These are phyloP conservation scores for Argentina anserina DNA, from an alignment of 306 rosid genomes.

Conservation along the genomic window DNA sequence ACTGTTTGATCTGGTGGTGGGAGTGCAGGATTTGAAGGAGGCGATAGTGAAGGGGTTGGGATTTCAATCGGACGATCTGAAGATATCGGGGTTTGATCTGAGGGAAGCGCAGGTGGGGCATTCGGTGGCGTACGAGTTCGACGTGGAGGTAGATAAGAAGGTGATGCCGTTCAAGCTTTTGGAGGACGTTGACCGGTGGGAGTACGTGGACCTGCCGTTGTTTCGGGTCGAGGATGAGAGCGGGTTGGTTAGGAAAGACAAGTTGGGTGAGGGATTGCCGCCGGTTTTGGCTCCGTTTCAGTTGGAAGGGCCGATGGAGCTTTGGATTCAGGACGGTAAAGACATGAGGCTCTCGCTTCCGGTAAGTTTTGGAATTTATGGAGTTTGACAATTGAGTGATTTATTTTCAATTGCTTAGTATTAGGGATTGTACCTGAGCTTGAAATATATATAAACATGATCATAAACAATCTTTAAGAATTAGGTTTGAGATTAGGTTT, in stretches of 20 bases:
- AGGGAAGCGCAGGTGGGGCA: conserved; percentile 78
- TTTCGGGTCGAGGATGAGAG: conserved; percentile 53
- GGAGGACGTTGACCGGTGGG: conserved; percentile 79
- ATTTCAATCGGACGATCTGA: conserved; percentile 53
- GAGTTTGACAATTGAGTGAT: neutral
- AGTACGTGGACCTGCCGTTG: conserved; percentile 79
- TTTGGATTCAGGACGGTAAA: conserved; percentile 89
- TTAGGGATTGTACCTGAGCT: too few species aligned
- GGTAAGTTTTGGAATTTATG: conserved; percentile 37
- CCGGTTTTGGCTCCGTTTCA: conserved; percentile 91
- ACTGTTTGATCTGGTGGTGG: neutral
- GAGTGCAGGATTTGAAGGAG: conserved; percentile 75
- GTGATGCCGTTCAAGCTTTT: conserved; percentile 77
- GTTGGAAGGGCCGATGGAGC: conserved; percentile 97
- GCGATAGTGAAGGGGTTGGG: conserved; percentile 74
- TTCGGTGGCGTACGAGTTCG: conserved; percentile 82
- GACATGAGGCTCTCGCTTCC: conserved; percentile 82
- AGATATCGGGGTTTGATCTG: conserved; percentile 69
- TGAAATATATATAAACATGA: too few species aligned
- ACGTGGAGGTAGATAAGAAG: conserved; percentile 66
- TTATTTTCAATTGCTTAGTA: neutral
- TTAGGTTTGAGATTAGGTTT: neutral
- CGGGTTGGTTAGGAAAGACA: conserved; percentile 44
- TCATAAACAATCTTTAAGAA: too few species aligned
- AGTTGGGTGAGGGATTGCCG: conserved; percentile 38